Evolutionary conservation across 805 yeast species (phyloP).

Genomic region (Metschnikowia noctiluminum): DNA sequence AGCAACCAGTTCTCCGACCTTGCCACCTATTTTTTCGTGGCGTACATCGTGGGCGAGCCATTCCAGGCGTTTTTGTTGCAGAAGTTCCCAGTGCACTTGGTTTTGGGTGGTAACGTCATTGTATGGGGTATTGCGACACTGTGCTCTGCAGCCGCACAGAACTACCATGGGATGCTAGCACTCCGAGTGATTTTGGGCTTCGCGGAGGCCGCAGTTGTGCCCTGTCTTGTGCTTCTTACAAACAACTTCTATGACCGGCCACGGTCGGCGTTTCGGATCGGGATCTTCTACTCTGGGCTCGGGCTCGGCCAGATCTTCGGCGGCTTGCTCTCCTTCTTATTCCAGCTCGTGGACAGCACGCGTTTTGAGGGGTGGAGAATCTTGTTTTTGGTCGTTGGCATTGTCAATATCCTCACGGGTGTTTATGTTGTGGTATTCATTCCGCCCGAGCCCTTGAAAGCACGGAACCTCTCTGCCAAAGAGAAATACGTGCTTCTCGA

Average conservation of each 20-base stretch:
- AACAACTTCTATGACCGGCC: conserved; percentile 12
- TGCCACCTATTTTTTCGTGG: conserved; percentile 16
- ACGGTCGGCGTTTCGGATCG: conserved; percentile 13
- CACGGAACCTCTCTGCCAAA: conserved; percentile 15
- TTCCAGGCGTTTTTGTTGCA: conserved; percentile 14
- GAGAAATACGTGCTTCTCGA: conserved; percentile 18
- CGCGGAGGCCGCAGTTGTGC: conserved; percentile 11
- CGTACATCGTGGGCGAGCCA: conserved; percentile 15
- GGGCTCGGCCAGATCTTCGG: conserved; percentile 22
- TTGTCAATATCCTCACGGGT: conserved; percentile 16
- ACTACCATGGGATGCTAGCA: conserved; percentile 11
- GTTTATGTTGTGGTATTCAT: conserved; percentile 15
- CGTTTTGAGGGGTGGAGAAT: conserved; percentile 19
- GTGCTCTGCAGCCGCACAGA: conserved; percentile 15
- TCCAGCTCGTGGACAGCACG: conserved; percentile 15
- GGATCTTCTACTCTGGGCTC: conserved; percentile 15
- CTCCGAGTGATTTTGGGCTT: conserved; percentile 12
- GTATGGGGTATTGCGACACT: conserved; percentile 15
- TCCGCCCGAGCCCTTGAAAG: conserved; percentile 19
- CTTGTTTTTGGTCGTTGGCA: conserved; percentile 20
- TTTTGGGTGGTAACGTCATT: conserved; percentile 14
- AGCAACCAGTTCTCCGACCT: conserved; percentile 16
- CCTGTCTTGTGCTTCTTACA: conserved; percentile 6
- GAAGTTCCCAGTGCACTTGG: conserved; percentile 13
- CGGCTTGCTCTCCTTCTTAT: conserved; percentile 18